A percentile compares a stretch with the other conserved stretches of the same genome.
phyloP scores from a whole-genome alignment of 23 red algal genomes.

The Cyanidioschyzon merolae region DNA sequence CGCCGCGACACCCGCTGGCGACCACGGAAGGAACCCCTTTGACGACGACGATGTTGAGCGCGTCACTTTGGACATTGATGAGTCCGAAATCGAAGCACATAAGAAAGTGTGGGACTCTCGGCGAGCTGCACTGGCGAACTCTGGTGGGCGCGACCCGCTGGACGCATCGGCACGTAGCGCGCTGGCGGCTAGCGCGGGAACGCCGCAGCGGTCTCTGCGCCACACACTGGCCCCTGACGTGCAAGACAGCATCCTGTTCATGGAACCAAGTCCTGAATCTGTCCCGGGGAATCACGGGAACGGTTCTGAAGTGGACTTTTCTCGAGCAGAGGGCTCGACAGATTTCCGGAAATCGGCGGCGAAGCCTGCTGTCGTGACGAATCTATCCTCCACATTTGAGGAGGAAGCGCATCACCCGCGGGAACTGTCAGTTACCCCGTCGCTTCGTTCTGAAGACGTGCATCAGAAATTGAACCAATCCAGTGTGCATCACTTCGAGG shows the following conservation, averaged over 20 bases:
- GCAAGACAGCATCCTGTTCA: not conserved
- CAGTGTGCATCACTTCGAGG: no score
- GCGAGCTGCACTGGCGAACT: not conserved
- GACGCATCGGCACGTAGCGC: not conserved
- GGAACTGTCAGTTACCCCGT: not conserved
- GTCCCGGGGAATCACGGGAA: not conserved
- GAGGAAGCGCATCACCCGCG: not conserved
- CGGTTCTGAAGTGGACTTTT: no score
- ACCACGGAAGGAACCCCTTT: not conserved
- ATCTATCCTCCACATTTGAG: conserved; percentile 5
- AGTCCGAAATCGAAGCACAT: not conserved
- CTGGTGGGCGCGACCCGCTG: not conserved
- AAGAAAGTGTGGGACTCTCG: not conserved
- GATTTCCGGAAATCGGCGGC: not conserved
- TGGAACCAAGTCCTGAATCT: no score
- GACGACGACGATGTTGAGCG: conserved; percentile 12
- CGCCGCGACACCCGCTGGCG: not conserved
- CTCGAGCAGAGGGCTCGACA: not conserved
- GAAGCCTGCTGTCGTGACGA: not conserved
- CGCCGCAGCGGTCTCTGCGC: not conserved
- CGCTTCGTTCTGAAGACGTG: not conserved
- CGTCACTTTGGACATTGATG: not conserved
- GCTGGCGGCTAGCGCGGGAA: not conserved
- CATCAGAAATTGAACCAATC: not conserved
- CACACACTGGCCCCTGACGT: not conserved